A percentile compares a stretch with the other conserved stretches of the same genome.
These are phyloP conservation scores for Didymella segeticola DNA, from an alignment of 2,329 filamentous ascomycete genomes.

Conservation along the genomic window DNA sequence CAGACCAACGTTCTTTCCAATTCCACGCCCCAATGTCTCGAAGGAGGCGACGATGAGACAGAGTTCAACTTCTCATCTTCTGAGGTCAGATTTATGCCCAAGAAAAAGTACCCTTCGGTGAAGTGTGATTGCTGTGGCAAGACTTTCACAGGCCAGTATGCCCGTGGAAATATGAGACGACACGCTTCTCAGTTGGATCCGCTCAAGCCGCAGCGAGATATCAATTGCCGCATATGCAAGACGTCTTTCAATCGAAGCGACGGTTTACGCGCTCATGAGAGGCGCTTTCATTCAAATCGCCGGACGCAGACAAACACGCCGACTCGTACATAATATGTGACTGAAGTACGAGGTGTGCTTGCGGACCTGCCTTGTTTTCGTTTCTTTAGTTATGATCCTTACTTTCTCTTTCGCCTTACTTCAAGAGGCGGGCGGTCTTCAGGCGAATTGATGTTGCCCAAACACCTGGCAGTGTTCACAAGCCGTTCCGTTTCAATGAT, in stretches of 20 bases:
- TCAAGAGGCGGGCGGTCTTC: background rate
- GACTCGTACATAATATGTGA: no score
- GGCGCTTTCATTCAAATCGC: background rate
- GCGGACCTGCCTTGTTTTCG: no score
- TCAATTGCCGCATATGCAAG: background rate
- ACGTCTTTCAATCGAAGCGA: slow-evolving; percentile 9
- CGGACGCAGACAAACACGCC: no score
- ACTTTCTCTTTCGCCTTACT: background rate
- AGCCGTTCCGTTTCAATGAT: background rate
- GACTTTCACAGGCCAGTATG: background rate
- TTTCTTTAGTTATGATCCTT: background rate
- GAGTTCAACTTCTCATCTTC: background rate
- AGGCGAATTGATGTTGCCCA: background rate
- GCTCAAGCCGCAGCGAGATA: no score
- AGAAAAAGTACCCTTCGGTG: background rate
- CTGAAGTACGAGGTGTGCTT: no score
- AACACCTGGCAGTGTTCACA: background rate
- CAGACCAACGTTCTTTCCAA: no score
- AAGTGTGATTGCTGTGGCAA: background rate
- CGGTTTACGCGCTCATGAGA: slow-evolving; percentile 3
- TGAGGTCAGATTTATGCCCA: background rate
- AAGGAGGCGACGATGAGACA: background rate
- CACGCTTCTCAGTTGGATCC: background rate
- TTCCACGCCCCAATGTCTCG: no score
- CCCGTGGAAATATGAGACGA: background rate